Conservation (phyloP, 2,329 filamentous ascomycete species). For the Fusarium buharicum region DNA sequence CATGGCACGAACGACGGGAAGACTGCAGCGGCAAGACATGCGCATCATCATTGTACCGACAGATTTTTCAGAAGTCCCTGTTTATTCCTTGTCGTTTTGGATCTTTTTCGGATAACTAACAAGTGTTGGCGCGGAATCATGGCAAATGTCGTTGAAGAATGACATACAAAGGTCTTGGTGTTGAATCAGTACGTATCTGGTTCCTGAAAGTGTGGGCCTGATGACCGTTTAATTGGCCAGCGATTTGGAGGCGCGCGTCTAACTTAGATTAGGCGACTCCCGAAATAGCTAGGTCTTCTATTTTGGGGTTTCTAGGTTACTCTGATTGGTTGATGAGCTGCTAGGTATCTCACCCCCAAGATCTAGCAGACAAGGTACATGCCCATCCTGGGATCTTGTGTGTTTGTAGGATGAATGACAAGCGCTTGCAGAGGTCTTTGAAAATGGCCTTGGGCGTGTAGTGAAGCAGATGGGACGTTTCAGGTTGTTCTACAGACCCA, state of each 20-base stretch:
- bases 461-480: slow-evolving; percentile 39
- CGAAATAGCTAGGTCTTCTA: slow-evolving; percentile 36
- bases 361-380: slow-evolving; percentile 30
- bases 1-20: slow-evolving; percentile 24
- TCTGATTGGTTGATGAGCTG: slow-evolving; percentile 20
- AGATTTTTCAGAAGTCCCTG: slow-evolving; percentile 20
- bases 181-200: slow-evolving; percentile 18
- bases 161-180: slow-evolving; percentile 24
- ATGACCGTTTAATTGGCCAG: slow-evolving; percentile 31
- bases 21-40: slow-evolving; percentile 35
- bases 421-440: slow-evolving; percentile 30
- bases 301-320: slow-evolving; percentile 28
- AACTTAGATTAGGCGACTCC: slow-evolving; percentile 39
- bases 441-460: slow-evolving; percentile 31
- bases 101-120: neutral
- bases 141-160: neutral
- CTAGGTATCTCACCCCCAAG: slow-evolving; percentile 16
- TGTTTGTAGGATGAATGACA: slow-evolving; percentile 1
- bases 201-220: slow-evolving; percentile 22
- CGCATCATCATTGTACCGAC: slow-evolving; percentile 35
- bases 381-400: neutral
- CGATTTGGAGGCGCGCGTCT: slow-evolving; percentile 43
- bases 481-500: slow-evolving; percentile 24
- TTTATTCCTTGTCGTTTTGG: neutral
- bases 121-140: neutral